Base-by-base conservation (phyloP, 179 eudicot genomes). In the Pouteria campechiana region DNA sequence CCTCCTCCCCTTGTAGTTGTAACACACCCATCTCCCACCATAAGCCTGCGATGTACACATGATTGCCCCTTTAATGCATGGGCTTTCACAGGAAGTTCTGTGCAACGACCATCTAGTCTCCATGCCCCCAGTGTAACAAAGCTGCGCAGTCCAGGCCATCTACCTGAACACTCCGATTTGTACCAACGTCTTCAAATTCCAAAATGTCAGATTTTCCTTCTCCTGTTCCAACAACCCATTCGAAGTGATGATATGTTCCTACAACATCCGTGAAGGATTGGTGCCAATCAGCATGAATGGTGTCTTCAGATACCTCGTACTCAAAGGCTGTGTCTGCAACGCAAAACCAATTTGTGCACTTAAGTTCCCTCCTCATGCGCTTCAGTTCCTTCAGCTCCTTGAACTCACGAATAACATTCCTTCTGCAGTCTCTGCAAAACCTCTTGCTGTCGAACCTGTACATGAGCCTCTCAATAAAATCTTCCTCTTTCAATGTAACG, bases 401-500 rank as follows among this genome's bases (percentile, higher is more conserved):
- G 40, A 87, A 92, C 63, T 87, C 99, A 19, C 94, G 89, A 37
- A 92, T 87, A 30, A 92, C 99, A 68, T 92, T 87, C 67, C 88
- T 82, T 54, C 99, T 61, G 65, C 99, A 92, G 60, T 92, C 96
- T 79, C 96, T 67, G 49, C 99, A 92, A 48, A 92, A 92, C 51
- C 94, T 78, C 70, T 92, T 92, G 89, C 83, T 83, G 47, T 92
- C 99, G 57, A 92, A 92, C 77, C 99, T 78, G 61, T 73, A 88
- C 88, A 80, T 80, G 23, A 88, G 95, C 60, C 95, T 78, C 57
- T 88, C 97, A 30, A 81, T 72, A 46, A 92, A 92, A 75, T 92
- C 99, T 37, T 87, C 99, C 61, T 92, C 99, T 57, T 92, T 92
- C 96, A 92, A 79, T 68, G 72, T 79, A 92, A 82, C 56, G 96